A percentile compares a stretch with the other conserved stretches of the same genome.
Evolutionary conservation across 2,329 filamentous ascomycete genomes (phyloP).

Genomic region (Thelonectria olida): DNA sequence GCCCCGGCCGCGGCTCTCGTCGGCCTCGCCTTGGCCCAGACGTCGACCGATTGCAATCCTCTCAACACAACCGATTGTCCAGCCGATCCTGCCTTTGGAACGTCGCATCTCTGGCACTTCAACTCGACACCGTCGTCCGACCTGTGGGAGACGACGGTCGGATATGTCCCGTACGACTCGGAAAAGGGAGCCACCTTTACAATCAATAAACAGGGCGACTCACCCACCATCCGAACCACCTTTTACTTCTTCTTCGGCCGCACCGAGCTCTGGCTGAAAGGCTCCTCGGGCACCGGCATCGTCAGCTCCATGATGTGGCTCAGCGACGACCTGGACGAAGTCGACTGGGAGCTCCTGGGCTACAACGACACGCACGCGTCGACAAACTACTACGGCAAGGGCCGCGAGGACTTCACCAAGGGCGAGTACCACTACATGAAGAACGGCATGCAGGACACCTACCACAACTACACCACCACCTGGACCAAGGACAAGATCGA

Average conservation of each 20-base stretch:
- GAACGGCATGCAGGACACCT: slow-evolving; percentile 65
- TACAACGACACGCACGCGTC: slow-evolving; percentile 69
- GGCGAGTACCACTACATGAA: slow-evolving; percentile 67
- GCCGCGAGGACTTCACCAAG: slow-evolving; percentile 69
- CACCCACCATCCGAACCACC: slow-evolving; percentile 79
- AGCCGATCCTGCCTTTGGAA: slow-evolving; percentile 73
- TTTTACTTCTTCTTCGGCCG: slow-evolving; percentile 90
- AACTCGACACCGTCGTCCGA: slow-evolving; percentile 67
- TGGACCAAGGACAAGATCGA: slow-evolving; percentile 75
- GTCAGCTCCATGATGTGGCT: slow-evolving; percentile 85
- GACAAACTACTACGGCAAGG: slow-evolving; percentile 85
- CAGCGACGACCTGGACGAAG: slow-evolving; percentile 85
- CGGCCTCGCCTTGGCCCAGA: slow-evolving; percentile 72
- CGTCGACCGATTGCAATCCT: slow-evolving; percentile 72
- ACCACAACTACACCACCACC: slow-evolving; percentile 79
- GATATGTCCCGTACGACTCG: slow-evolving; percentile 68
- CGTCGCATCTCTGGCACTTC: slow-evolving; percentile 70
- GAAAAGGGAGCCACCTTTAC: slow-evolving; percentile 76
- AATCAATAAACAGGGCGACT: slow-evolving; percentile 74
- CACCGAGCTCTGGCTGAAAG: slow-evolving; percentile 81
- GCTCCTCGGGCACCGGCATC: slow-evolving; percentile 77
- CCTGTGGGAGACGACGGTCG: slow-evolving; percentile 76
- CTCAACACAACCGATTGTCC: slow-evolving; percentile 11
- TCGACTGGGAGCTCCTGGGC: slow-evolving; percentile 87
- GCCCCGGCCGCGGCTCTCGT: slow-evolving; percentile 50